A percentile compares a stretch with the other conserved stretches of the same genome.
phyloP scores from a whole-genome alignment of 108 stramenopile species.

The Cyclotella baltica region DNA sequence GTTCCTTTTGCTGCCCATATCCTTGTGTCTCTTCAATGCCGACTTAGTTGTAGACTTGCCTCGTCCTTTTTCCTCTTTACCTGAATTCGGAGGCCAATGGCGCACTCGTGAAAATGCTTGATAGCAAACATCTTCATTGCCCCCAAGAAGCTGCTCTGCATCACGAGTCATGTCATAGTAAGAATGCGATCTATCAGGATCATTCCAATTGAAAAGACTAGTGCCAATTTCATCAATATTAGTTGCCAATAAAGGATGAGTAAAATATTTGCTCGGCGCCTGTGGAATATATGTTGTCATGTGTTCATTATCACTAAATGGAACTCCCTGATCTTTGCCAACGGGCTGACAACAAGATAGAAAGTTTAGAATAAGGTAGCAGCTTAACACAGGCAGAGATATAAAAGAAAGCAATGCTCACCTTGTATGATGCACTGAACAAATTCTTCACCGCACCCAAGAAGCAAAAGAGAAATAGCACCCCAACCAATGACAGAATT shows the following conservation, averaged over 20 bases:
- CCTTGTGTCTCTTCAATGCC: slow-evolving; percentile 39
- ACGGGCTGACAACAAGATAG: slow-evolving; percentile 19
- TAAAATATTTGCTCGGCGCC: slow-evolving; percentile 59
- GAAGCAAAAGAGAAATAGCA: slow-evolving; percentile 40
- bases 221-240: slow-evolving; percentile 66
- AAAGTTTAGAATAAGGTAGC: neutral
- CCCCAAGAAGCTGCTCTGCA: slow-evolving; percentile 61
- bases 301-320: slow-evolving; percentile 46
- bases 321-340: slow-evolving; percentile 39
- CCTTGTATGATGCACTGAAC: slow-evolving; percentile 45
- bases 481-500: slow-evolving; percentile 45
- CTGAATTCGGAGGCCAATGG: slow-evolving; percentile 51
- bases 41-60: slow-evolving; percentile 32
- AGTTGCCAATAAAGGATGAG: slow-evolving; percentile 82
- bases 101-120: slow-evolving; percentile 51
- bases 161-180: slow-evolving; percentile 83
- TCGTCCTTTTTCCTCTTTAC: slow-evolving; percentile 22
- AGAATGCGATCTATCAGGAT: slow-evolving; percentile 65
- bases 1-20: slow-evolving; percentile 25
- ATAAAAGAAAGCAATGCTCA: too few relatives aligned
- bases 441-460: slow-evolving; percentile 30
- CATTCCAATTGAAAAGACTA: slow-evolving; percentile 79
- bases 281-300: slow-evolving; percentile 78
- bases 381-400: too few relatives aligned
- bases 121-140: slow-evolving; percentile 47